phyloP scores from a whole-genome alignment of 768 basidiomycete genomes.

The Rhodotorula paludigena region DNA sequence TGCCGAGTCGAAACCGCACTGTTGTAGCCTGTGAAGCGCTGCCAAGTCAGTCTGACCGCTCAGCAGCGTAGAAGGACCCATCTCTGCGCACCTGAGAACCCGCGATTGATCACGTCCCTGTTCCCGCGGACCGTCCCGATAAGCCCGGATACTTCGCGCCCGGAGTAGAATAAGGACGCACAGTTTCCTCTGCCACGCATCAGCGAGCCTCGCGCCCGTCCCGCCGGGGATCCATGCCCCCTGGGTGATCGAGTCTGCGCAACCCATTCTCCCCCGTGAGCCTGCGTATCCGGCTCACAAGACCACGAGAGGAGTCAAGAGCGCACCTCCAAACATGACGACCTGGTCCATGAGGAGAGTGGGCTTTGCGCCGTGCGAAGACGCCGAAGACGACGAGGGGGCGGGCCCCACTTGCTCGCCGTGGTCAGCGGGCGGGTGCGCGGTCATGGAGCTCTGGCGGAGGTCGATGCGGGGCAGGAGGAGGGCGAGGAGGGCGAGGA shows the following conservation, averaged over 20 bases:
- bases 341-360: slow-evolving; percentile 27
- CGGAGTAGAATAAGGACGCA: neutral
- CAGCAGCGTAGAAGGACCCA: neutral
- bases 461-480: neutral
- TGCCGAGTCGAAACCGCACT: neutral
- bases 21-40: slow-evolving; percentile 32
- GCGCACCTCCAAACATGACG: slow-evolving; percentile 31
- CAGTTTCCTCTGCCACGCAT: slow-evolving; percentile 37
- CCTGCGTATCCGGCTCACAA: accelerated
- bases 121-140: too few relatives aligned
- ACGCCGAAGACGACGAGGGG: too few relatives aligned
- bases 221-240: slow-evolving; percentile 26
- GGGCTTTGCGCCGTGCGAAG: neutral
- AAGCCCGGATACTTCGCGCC: neutral
- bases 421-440: too few relatives aligned
- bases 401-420: neutral
- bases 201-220: slow-evolving; percentile 18
- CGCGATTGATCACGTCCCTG: slow-evolving; percentile 38
- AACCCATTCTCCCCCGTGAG: neutral
- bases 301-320: neutral
- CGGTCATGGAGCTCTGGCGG: neutral
- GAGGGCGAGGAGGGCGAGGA: slow-evolving; percentile 3
- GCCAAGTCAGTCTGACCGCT: too few relatives aligned
- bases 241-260: slow-evolving; percentile 38
- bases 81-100: slow-evolving; percentile 28